Base-by-base conservation (phyloP, 1,139 yeast genomes). In the Hansenula lynferdii region DNA sequence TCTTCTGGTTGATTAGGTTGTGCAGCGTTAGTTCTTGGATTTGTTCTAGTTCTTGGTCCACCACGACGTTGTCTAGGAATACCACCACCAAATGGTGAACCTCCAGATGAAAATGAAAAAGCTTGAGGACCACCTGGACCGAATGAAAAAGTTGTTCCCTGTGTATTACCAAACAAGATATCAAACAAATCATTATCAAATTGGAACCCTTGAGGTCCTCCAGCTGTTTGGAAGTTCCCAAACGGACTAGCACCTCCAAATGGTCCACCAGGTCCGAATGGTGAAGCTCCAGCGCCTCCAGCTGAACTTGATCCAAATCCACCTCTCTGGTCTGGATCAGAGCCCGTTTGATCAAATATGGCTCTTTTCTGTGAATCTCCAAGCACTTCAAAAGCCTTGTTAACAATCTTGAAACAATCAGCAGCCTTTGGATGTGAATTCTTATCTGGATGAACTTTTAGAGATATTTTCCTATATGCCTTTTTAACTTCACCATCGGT, bases 361-460 rank as follows among this genome's bases (percentile, higher is more conserved):
- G 72, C 68, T 58, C 90, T 82, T 67, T 92, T 90, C 29, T 72
- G 67, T 1, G 81, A 75, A 58, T 92, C 97, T 37, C 96, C 77
- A 43, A 92, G 71, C 5, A 92, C 85, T 47, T 89, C 97, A 73
- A 95, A 92, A 1, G 96, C 97, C 59, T 90, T 86, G 40, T 94
- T 87, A 18, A 90, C 77, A 51, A 70, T 70, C 54, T 94, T 94
- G 67, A 94, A 94, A 5, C 97, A 97, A 59, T 94, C 99, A 42
- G 89, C 86, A 2, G 98, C 90, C 49, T 92, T 83, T 0, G 98
- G 97, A 48, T 95, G 98, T 10, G 87, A 81, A 61, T 94, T 94
- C 64, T 94, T 92, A 63, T 94, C 99, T 1, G 99, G 99, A 62
- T 94, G 99, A 57, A 90, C 75, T 55, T 83, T 85, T 33, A 94